phyloP scores from a whole-genome alignment of 441 rosid species.

The Populus hybrid region DNA sequence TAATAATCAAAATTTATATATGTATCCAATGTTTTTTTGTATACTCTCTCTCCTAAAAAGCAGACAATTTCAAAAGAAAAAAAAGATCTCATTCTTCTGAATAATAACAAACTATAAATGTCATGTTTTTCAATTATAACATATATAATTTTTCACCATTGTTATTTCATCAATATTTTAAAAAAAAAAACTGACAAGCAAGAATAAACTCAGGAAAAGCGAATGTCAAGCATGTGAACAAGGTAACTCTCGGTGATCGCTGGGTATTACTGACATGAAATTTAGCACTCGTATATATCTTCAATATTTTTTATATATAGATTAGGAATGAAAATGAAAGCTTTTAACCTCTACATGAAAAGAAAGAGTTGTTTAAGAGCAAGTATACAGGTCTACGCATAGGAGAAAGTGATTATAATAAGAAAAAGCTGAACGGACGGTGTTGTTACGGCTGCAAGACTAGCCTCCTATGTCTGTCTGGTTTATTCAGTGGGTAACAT shows the following conservation, averaged over 20 bases:
- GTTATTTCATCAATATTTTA: too few species aligned
- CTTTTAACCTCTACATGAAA: neutral
- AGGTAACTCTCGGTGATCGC: neutral
- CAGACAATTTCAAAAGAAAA: too few species aligned
- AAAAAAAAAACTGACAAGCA: too few species aligned
- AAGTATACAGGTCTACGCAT: neutral
- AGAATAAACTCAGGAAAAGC: too few species aligned
- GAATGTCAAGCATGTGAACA: neutral
- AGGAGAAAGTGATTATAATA: neutral
- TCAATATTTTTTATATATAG: neutral
- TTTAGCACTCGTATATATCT: too few species aligned
- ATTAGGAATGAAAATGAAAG: conserved; percentile 8
- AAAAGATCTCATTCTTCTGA: accelerated
- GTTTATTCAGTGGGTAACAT: neutral
- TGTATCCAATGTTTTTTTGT: too few species aligned
- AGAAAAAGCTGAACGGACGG: neutral
- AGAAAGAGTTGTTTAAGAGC: neutral
- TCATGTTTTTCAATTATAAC: too few species aligned
- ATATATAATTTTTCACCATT: too few species aligned
- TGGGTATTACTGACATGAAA: too few species aligned
- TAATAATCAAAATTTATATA: too few species aligned
- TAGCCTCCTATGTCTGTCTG: neutral
- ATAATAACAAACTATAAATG: too few species aligned
- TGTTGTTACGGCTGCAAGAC: neutral
- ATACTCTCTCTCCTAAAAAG: too few species aligned